Base-by-base conservation (phyloP, 306 rosid genomes). In the Oemleria cerasiformis region DNA sequence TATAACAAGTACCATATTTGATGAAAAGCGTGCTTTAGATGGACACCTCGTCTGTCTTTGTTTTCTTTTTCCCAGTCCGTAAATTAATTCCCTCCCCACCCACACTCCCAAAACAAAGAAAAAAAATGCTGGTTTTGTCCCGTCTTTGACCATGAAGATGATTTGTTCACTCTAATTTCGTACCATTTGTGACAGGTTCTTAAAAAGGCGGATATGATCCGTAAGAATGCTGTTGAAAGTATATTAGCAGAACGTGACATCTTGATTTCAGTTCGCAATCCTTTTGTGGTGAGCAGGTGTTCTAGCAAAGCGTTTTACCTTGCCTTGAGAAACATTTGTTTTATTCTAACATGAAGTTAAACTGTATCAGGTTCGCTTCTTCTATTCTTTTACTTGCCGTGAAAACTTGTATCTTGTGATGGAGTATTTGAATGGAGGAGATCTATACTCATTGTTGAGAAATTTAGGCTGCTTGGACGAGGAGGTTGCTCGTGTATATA, bases 381-480 rank as follows among this genome's bases (percentile, higher is more conserved):
- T 95, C 88, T 95, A 95, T 87, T 95, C 99, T 45, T 95, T 95
- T 81, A 95, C 99, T 65, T 91, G 97, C 65, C 87, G 97, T 53
- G 97, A 91, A 55, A 95, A 95, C 83, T 80, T 95, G 80, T 95
- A 95, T 74, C 99, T 95, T 69, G 99, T 95, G 71, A 95, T 95
- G 99, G 99, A 95, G 86, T 95, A 95, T 86, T 85, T 91, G 54
- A 95, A 91, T 73, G 99, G 99, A 79, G 99, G 99, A 30, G 99
- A 95, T 82, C 84, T 95, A 54, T 95, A 95, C 82, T 95, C 99
- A 14, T 84, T 94, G 81, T 82, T 95, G 84, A 86, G 99, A 85
- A 95, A 89, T 86, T 86, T 95, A 71, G 99, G 99, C 65, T 95
- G 97, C 86, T 84, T 95, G 62, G 92, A 86, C 9, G 97, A 95